Evolutionary conservation across 306 rosid species (phyloP), one percentile per base, ranked within the genome.

Genomic region (Fragaria nilgerrensis): DNA sequence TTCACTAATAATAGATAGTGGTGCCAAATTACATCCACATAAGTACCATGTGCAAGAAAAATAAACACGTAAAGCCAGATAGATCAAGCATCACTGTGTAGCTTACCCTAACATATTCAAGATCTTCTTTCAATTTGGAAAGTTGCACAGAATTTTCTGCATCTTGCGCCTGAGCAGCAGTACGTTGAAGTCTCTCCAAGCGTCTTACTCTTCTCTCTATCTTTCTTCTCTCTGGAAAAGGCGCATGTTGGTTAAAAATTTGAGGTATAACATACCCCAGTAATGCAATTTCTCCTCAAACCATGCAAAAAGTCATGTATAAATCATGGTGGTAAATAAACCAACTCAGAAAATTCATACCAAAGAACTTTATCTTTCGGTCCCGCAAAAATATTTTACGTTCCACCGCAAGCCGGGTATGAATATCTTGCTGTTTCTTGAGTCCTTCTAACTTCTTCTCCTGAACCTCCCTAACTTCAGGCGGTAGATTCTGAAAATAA

Each of bases 391-490:
- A 95, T 20, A 92, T 86, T 80, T 92, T 81, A 65, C 97, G 97
- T 73, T 95, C 99, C 5, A 86, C 89, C 2, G 97, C 97, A 13
- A 95, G 88, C 49, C 91, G 97, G 36, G 86, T 79, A 61, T 95
- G 99, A 84, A 92, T 84, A 82, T 95, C 99, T 76, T 92, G 99
- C 87, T 95, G 99, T 79, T 88, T 91, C 88, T 85, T 89, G 73
- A 95, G 89, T 16, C 81, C 96, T 70, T 87, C 93, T 65, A 95
- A 63, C 88, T 95, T 95, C 82, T 88, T 86, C 52, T 88, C 87
- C 79, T 95, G 98, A 14, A 87, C 98, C 37, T 85, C 91, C 82
- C 90, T 83, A 68, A 88, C 87, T 74, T 87, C 97, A 23, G 88
- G 80, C 11, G 92, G 96, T 79, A 95, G 78, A 84, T 80, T 85